Base-by-base conservation (phyloP, 768 basidiomycete genomes). In the Dioszegia crocea region DNA sequence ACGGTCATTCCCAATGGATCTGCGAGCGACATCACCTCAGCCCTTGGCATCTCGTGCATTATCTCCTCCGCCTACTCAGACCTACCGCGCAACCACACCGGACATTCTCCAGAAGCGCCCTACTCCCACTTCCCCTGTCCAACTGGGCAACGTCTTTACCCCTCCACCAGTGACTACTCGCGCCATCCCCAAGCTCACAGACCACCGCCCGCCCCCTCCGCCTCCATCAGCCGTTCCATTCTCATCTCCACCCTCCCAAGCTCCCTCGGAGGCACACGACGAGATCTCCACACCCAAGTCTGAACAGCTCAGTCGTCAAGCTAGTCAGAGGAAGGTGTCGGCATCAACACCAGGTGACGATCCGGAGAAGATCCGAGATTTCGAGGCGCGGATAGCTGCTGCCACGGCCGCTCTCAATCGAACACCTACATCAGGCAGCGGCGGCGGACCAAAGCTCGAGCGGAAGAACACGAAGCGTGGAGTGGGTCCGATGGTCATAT, bases 381-480 rank as follows among this genome's bases (percentile, higher is more conserved):
- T 68, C 39, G 67, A 74, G 38, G 64, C 65, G 39, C 50, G 72
- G 29, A 64, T 74, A 24, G 72, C 72, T 4, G 64, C 64, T 10
- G 72, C 72, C 8, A 74, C 72, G 2, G 67, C 67, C 10, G 67
- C 64, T 6, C 44, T 74, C 6, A 57, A 74, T 36, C 63, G 70
- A 4, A 67, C 69, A 17, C 72, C 69, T 11, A 39, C 51, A 2
- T 67, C 69, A 2, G 38, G 33, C 3, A 33, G 38, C 21, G 27
- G 21, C 14, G 29, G 46, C 23, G 39, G 43, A 23, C 19, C 41
- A 46, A 64, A 64, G 55, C 54, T 71, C 6, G 62, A 64, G 45
- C 59, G 72, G 29, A 71, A 66, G 50, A 33, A 23, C 16, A 65
- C 69, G 12, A 71, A 71, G 54, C 47, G 49, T n/a, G 51, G 56